These are phyloP conservation scores for Rosa rugosa DNA, from an alignment of 306 rosid genomes.

Conservation along the genomic window DNA sequence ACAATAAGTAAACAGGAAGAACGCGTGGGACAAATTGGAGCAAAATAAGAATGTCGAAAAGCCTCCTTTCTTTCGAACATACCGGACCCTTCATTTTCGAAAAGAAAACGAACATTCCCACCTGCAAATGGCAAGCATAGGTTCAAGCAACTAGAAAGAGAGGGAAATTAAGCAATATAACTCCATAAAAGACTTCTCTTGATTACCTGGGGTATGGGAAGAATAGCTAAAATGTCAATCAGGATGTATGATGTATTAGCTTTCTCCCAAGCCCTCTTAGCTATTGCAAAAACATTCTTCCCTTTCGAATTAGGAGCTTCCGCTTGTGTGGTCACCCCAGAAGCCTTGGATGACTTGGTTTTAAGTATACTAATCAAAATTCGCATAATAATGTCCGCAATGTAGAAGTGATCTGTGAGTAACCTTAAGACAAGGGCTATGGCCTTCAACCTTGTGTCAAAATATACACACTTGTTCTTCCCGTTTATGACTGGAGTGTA, in stretches of 20 bases:
- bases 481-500: slow-evolving; percentile 25
- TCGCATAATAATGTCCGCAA: slow-evolving; percentile 14
- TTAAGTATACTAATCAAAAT: neutral
- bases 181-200: neutral
- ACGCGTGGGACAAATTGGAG: slow-evolving; percentile 18
- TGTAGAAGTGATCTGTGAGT: slow-evolving; percentile 23
- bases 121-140: slow-evolving; percentile 6
- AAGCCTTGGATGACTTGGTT: neutral
- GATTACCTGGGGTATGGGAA: slow-evolving; percentile 31
- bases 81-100: neutral
- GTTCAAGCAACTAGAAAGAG: neutral
- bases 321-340: neutral
- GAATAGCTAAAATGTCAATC: slow-evolving; percentile 33
- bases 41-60: neutral
- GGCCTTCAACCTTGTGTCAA: slow-evolving; percentile 23
- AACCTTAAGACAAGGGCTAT: slow-evolving; percentile 18
- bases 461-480: slow-evolving; percentile 24
- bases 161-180: neutral
- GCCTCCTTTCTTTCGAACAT: neutral
- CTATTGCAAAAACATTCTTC: neutral
- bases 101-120: slow-evolving; percentile 4
- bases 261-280: neutral
- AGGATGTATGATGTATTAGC: neutral
- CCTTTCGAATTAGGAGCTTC: neutral
- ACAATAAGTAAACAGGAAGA: slow-evolving; percentile 10